These are phyloP conservation scores for Debaryomycetaceae sp. DNA, from an alignment of 1,139 yeast species.

Conservation along the genomic window DNA sequence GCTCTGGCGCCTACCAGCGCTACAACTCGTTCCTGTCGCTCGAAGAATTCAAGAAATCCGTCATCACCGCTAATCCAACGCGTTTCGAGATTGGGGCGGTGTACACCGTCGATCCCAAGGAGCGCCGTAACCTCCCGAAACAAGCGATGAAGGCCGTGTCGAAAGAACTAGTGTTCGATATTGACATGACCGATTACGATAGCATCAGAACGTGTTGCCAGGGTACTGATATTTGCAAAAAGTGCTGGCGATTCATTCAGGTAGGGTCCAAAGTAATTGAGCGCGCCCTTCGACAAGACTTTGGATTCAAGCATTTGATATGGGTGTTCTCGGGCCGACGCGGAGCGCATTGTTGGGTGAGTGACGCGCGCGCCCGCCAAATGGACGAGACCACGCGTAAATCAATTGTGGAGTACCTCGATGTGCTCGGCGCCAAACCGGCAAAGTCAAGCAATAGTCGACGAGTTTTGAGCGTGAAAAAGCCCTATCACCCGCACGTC, in stretches of 20 bases:
- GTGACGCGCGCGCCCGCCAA: slow-evolving; percentile 70
- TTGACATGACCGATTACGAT: slow-evolving; percentile 96
- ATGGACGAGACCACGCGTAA: slow-evolving; percentile 66
- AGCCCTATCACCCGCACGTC: slow-evolving; percentile 87
- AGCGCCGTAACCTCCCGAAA: slow-evolving; percentile 71
- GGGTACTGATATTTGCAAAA: slow-evolving; percentile 72
- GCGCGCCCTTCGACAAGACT: slow-evolving; percentile 66
- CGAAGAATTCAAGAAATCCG: slow-evolving; percentile 69
- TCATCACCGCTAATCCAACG: slow-evolving; percentile 65
- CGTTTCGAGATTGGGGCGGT: slow-evolving; percentile 96
- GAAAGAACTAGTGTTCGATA: slow-evolving; percentile 91
- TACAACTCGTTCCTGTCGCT: slow-evolving; percentile 63
- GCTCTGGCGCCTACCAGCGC: slow-evolving; percentile 80
- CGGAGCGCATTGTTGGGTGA: slow-evolving; percentile 98
- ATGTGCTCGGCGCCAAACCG: slow-evolving; percentile 51
- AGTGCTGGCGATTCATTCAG: slow-evolving; percentile 93
- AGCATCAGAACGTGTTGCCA: slow-evolving; percentile 87
- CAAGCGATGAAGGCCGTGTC: slow-evolving; percentile 68
- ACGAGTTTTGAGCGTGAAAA: slow-evolving; percentile 42
- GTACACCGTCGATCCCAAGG: slow-evolving; percentile 76
- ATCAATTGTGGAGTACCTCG: slow-evolving; percentile 75
- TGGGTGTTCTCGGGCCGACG: slow-evolving; percentile 99
- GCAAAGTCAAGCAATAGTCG: slow-evolving; percentile 18
- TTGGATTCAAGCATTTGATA: slow-evolving; percentile 74
- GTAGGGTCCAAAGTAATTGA: slow-evolving; percentile 75